A percentile compares a stretch with the other conserved stretches of the same genome.
These are phyloP conservation scores for Cotoneaster glaucophyllus DNA, from an alignment of 306 rosid genomes.

Conservation along the genomic window DNA sequence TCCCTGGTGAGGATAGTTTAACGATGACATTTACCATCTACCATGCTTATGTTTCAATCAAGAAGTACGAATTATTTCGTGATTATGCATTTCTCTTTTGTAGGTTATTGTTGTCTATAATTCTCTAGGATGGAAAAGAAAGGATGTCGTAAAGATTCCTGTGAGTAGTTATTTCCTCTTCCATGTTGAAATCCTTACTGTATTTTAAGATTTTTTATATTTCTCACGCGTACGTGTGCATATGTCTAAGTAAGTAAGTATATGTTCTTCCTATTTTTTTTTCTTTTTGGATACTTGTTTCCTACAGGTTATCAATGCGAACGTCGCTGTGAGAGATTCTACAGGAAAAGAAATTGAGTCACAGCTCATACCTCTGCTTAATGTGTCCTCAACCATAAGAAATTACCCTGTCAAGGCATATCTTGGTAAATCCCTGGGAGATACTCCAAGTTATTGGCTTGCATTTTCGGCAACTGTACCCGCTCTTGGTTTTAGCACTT, in stretches of 20 bases:
- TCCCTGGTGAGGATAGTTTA: constrained; percentile 46
- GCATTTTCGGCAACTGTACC: constrained; percentile 72
- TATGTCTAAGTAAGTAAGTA: no score
- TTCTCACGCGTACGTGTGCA: no score
- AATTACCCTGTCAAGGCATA: constrained; percentile 46
- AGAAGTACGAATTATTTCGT: background rate
- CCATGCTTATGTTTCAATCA: background rate
- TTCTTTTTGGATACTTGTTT: background rate
- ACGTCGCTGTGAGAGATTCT: constrained; percentile 56
- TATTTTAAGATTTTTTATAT: no score
- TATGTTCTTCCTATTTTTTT: no score
- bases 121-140: constrained; percentile 80
- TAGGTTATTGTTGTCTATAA: constrained; percentile 72
- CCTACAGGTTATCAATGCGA: constrained; percentile 46
- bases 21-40: constrained; percentile 5
- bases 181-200: background rate
- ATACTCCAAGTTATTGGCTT: constrained; percentile 61
- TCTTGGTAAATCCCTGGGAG: constrained; percentile 49
- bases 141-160: constrained; percentile 69
- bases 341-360: constrained; percentile 63
- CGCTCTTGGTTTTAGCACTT: constrained; percentile 84
- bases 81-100: constrained; percentile 1
- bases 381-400: constrained; percentile 40
- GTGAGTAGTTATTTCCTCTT: constrained; percentile 38
- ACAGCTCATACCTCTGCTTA: constrained; percentile 58